Conservation (phyloP, 805 yeast genomes). For the Priceomyces carsonii region DNA sequence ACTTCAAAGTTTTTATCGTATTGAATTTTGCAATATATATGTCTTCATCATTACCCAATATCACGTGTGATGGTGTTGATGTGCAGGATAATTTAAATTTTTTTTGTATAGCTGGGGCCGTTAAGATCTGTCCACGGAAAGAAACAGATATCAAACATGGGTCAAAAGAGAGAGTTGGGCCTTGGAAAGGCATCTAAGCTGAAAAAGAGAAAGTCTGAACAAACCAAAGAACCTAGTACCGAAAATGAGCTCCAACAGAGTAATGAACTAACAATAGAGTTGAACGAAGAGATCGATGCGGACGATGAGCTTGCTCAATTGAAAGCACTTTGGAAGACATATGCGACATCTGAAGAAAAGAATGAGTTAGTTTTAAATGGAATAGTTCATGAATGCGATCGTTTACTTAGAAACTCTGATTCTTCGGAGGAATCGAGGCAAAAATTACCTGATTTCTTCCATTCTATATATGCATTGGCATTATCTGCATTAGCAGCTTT, state of each 20-base stretch:
- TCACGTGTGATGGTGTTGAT: constrained; percentile 7
- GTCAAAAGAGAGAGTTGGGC: constrained; percentile 37
- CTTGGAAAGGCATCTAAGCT: constrained; percentile 49
- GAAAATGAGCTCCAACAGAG: constrained; percentile 15
- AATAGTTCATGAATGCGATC: constrained; percentile 88
- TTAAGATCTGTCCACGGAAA: not conserved
- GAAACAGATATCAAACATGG: constrained; percentile 14
- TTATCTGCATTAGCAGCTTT: constrained; percentile 63
- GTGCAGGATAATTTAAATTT: not conserved
- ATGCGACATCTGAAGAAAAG: constrained; percentile 54
- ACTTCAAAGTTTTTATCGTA: not conserved
- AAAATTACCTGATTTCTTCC: constrained; percentile 52
- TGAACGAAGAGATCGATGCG: constrained; percentile 68
- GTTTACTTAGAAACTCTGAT: constrained; percentile 57
- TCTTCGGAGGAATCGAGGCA: constrained; percentile 9
- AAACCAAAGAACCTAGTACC: constrained; percentile 3
- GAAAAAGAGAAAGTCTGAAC: constrained; percentile 37
- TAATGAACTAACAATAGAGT: constrained; percentile 53
- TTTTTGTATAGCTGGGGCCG: not conserved
- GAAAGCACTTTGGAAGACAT: constrained; percentile 70
- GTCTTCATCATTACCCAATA: constrained; percentile 8
- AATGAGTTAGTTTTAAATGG: constrained; percentile 74
- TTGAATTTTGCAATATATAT: constrained; percentile 4
- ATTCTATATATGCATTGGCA: constrained; percentile 73
- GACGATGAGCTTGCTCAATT: constrained; percentile 81